Conservation (phyloP, 805 yeast genomes). For the Groenewaldozyma salmanticensis region DNA sequence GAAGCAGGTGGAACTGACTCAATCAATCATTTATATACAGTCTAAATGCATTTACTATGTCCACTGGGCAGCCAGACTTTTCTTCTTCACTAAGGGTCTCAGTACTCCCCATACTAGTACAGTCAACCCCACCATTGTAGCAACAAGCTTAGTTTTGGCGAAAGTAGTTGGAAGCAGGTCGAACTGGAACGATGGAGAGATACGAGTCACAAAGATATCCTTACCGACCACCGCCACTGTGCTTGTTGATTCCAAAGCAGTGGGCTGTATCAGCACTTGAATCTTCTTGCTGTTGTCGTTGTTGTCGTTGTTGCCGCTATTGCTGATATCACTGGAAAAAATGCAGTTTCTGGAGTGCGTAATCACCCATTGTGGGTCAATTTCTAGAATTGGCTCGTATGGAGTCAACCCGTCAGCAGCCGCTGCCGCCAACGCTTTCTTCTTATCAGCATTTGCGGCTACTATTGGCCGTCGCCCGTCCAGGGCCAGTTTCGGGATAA, state of each 20-base stretch:
- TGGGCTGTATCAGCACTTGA: conserved; percentile 72
- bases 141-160: conserved; percentile 51
- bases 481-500: conserved; percentile 59
- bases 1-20: too few relatives aligned
- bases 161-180: conserved; percentile 64
- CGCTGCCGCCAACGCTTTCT: too few relatives aligned
- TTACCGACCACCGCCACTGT: conserved; percentile 41
- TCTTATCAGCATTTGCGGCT: conserved; percentile 26
- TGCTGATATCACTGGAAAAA: too few relatives aligned
- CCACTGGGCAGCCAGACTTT: conserved; percentile 11
- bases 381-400: conserved; percentile 53
- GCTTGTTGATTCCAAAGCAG: conserved; percentile 31
- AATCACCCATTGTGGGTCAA: conserved; percentile 40
- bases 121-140: conserved; percentile 45
- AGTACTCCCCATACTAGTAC: conserved; percentile 9
- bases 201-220: conserved; percentile 67
- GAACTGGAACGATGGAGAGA: conserved; percentile 75
- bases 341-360: conserved; percentile 41
- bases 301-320: too few relatives aligned
- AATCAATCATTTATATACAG: too few relatives aligned
- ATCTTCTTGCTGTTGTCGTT: conserved; percentile 35
- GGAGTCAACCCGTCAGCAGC: conserved; percentile 46
- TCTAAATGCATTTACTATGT: conserved; percentile 3
- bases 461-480: conserved; percentile 70
- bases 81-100: conserved; percentile 14